Evolutionary conservation across 2,329 filamentous ascomycete species (phyloP).

Genomic region (Penicillium freii): DNA sequence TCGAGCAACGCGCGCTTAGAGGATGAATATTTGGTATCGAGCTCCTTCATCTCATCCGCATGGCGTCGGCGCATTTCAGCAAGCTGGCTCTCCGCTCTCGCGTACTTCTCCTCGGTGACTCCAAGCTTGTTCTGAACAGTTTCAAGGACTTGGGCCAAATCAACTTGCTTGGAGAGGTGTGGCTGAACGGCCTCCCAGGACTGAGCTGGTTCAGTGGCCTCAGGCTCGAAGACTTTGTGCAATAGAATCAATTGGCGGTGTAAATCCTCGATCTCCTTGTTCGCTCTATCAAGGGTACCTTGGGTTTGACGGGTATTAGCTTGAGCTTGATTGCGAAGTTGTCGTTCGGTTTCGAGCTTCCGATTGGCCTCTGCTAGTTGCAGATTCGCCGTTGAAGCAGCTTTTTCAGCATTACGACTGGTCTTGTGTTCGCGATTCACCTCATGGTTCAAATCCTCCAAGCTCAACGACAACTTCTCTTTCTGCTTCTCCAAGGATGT

Average conservation of each 20-base stretch:
- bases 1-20: slow-evolving; percentile 74
- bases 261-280: slow-evolving; percentile 76
- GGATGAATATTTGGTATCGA: slow-evolving; percentile 60
- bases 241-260: slow-evolving; percentile 76
- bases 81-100: slow-evolving; percentile 79
- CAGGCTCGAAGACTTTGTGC: slow-evolving; percentile 83
- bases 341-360: slow-evolving; percentile 84
- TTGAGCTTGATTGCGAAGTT: slow-evolving; percentile 81
- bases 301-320: slow-evolving; percentile 80
- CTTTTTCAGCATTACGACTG: slow-evolving; percentile 85
- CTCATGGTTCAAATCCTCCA: slow-evolving; percentile 93
- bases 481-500: slow-evolving; percentile 88
- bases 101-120: slow-evolving; percentile 75
- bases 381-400: slow-evolving; percentile 72
- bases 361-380: slow-evolving; percentile 88
- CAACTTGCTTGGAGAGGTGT: slow-evolving; percentile 65
- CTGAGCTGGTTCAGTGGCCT: slow-evolving; percentile 63
- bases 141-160: slow-evolving; percentile 82
- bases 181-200: slow-evolving; percentile 68
- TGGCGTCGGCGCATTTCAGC: slow-evolving; percentile 72
- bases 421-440: slow-evolving; percentile 85
- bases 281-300: slow-evolving; percentile 70
- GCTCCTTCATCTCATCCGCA: slow-evolving; percentile 66
- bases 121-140: slow-evolving; percentile 84
- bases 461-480: slow-evolving; percentile 80